Conservation (phyloP, 1,284 basidiomycete genomes). For the Puccinia hordei region DNA sequence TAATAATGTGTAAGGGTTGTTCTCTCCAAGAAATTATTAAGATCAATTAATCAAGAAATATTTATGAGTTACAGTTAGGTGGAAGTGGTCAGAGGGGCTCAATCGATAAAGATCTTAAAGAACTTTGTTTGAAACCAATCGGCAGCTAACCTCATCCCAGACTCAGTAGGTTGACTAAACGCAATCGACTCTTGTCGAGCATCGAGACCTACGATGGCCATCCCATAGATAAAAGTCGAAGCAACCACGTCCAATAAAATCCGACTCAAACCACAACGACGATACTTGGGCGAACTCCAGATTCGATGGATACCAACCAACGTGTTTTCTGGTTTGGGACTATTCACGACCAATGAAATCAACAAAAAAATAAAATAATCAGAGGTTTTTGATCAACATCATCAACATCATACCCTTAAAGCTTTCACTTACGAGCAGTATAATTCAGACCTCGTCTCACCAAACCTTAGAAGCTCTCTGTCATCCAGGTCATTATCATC, state of each 20-base stretch:
- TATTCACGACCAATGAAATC: conserved; percentile 52
- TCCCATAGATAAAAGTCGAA: conserved; percentile 60
- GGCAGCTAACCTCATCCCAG: conserved; percentile 60
- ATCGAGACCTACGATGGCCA: conserved; percentile 56
- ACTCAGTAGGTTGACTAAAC: conserved; percentile 62
- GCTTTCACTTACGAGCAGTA: conserved; percentile 62
- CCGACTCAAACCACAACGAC: conserved; percentile 58
- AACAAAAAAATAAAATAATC: too few species aligned
- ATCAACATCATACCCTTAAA: too few species aligned
- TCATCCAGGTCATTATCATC: not conserved
- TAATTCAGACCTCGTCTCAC: conserved; percentile 60
- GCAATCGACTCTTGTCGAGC: conserved; percentile 58
- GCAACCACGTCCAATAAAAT: conserved; percentile 59
- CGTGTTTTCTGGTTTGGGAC: conserved; percentile 59
- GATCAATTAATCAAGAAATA: too few species aligned
- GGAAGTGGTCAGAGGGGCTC: too few species aligned
- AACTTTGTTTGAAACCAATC: conserved; percentile 55
- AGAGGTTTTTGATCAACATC: too few species aligned
- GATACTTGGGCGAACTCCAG: conserved; percentile 60
- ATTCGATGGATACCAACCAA: conserved; percentile 62
- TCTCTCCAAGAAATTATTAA: too few species aligned
- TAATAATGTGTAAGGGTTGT: too few species aligned
- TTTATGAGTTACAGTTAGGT: too few species aligned
- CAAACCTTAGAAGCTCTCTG: conserved; percentile 53
- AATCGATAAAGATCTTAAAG: conserved; percentile 36